Evolutionary conservation across 352 stramenopile genomes (phyloP), one percentile per base, ranked within the genome.

Genomic region (Phytophthora agathidicida): DNA sequence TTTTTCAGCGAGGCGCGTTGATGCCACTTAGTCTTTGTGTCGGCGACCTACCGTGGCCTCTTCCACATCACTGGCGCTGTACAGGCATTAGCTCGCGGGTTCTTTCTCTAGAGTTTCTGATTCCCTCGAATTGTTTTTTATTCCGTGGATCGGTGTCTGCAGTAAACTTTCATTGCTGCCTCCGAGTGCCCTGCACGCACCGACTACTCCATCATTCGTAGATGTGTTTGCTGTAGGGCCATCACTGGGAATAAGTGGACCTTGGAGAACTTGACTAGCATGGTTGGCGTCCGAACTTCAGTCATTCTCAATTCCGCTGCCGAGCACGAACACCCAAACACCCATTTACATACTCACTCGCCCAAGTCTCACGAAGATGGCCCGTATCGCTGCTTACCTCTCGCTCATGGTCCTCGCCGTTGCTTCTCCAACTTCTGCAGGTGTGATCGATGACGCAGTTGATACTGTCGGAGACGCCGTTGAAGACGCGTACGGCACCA

Each of bases 381-480:
- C 23, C 48, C 47, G 55, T 13, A n/a, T 62, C 28, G 41, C 32
- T 38, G 14, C 30, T 11, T 66, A 31, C 11, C 7, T 66, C 33
- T 16, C 48, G 22, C 19, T 70, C 20, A 16, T 58, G 20, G 30
- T 32, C 10, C 11, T 61, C 20, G 19, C 58, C 20, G 8, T 38
- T n/a, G 35, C 13, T 16, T 32, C 41, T 17, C 19, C 36, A n/a
- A 20, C 16, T 19, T 56, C 61, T 16, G 54, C 47, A 22, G 24
- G 47, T 39, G 47, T 70, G 27, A 70, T 70, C 37, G 30, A 57
- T 27, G 61, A 70, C 31, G 47, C 55, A 14, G 61, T 60, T 26
- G 46, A 61, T 58, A 24, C 46, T 11, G 32, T 54, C n/a, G 46
- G 46, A 0, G 46, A 54, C 39, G 37, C 59, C 27, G 51, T 61